phyloP scores from a whole-genome alignment of 2,329 filamentous ascomycete genomes.

The Aureobasidium musti region DNA sequence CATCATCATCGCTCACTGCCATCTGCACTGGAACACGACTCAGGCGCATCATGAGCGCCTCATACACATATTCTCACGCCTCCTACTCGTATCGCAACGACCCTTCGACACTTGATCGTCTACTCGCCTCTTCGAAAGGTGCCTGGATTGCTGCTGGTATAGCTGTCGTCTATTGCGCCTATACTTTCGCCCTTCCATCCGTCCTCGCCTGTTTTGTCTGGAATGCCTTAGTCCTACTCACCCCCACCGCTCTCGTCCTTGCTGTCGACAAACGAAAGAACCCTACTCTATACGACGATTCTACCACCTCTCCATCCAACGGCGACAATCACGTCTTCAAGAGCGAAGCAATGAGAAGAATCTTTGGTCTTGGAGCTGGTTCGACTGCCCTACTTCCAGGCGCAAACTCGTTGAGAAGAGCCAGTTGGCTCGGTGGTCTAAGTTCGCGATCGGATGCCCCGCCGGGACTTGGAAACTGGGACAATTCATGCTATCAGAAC shows the following conservation, averaged over 20 bases:
- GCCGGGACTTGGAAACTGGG: slow-evolving; percentile 79
- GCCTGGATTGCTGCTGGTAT: slow-evolving; percentile 33
- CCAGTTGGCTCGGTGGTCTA: slow-evolving; percentile 26
- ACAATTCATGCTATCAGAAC: slow-evolving; percentile 98
- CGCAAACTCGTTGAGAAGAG: slow-evolving; percentile 21
- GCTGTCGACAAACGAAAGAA: slow-evolving; percentile 49
- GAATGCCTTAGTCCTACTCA: slow-evolving; percentile 60
- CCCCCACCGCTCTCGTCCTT: slow-evolving; percentile 61
- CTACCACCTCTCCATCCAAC: neutral
- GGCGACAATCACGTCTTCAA: slow-evolving; percentile 41
- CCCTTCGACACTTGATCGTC: neutral
- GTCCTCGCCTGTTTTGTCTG: slow-evolving; percentile 56
- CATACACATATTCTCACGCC: slow-evolving; percentile 11
- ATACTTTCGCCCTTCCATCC: slow-evolving; percentile 41
- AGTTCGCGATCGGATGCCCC: slow-evolving; percentile 41
- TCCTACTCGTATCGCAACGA: neutral
- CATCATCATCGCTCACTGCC: neutral
- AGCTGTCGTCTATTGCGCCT: slow-evolving; percentile 38
- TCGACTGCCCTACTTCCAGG: slow-evolving; percentile 34
- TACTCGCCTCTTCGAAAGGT: slow-evolving; percentile 15
- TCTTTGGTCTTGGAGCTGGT: slow-evolving; percentile 45
- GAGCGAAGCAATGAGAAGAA: slow-evolving; percentile 42
- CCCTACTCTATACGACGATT: slow-evolving; percentile 13
- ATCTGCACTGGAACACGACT: neutral
- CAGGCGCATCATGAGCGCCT: slow-evolving; percentile 22